A percentile compares a stretch with the other conserved stretches of the same genome.
Evolutionary conservation across 116 monocot genomes (phyloP).

Genomic region (Papilionanthe hybrid): DNA sequence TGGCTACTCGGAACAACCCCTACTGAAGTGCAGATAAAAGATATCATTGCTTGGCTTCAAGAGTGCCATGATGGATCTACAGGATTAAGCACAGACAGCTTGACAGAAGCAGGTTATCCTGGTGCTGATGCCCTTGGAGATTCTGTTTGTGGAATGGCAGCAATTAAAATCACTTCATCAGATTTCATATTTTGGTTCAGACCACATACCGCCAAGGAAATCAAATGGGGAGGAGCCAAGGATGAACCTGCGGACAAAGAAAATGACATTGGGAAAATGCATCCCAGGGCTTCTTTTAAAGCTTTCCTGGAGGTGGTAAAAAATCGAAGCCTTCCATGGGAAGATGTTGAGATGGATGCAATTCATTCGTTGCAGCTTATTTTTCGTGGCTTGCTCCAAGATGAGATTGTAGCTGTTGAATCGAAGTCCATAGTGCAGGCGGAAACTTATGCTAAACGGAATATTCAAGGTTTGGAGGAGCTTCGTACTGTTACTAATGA

Average conservation of each 20-base stretch:
- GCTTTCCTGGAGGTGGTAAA: conserved; percentile 89
- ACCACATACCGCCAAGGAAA: conserved; percentile 78
- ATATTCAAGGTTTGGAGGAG: conserved; percentile 48
- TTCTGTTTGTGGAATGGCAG: conserved; percentile 86
- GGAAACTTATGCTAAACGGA: conserved; percentile 30
- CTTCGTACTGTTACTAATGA: conserved; percentile 72
- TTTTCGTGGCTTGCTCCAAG: conserved; percentile 50
- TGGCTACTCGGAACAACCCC: conserved; percentile 68
- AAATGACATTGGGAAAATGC: conserved; percentile 58
- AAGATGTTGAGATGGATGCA: conserved; percentile 91
- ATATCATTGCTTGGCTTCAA: conserved; percentile 55
- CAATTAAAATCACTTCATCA: conserved; percentile 68
- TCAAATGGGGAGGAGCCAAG: conserved; percentile 88
- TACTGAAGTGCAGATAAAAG: conserved; percentile 49
- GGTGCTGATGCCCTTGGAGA: conserved; percentile 56
- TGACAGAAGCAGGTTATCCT: conserved; percentile 79
- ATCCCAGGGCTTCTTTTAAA: conserved; percentile 85
- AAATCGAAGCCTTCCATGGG: conserved; percentile 76
- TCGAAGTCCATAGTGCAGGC: conserved; percentile 37
- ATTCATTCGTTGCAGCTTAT: conserved; percentile 95
- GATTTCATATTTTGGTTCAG: conserved; percentile 96
- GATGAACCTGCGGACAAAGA: conserved; percentile 42
- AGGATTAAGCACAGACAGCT: conserved; percentile 87
- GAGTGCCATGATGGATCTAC: conserved; percentile 71
- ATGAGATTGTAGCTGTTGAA: conserved; percentile 19